Base-by-base conservation (phyloP, 2,329 filamentous ascomycete species). In the Colletotrichum liaoningense region DNA sequence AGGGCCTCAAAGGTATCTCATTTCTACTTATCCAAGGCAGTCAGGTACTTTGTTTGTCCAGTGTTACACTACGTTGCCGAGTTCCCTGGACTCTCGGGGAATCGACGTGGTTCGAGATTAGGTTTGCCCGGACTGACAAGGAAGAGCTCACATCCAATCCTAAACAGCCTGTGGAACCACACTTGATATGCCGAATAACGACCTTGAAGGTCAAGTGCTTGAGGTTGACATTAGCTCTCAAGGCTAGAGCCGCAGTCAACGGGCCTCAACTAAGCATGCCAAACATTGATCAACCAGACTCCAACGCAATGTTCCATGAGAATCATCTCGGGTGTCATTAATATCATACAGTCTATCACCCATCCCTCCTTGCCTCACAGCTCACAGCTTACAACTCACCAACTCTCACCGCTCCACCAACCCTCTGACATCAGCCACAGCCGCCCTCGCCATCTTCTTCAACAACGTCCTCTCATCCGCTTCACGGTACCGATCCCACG, bases 401-500 rank as follows among this genome's bases (percentile, higher is more conserved):
- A n/a, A n/a, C n/a, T 24, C 58, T n/a, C 19, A 81, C 67, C 79
- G 78, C 73, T 86, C 86, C 63, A 90, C 84, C 81, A 89, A 83
- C n/a, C 82, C 79, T 75, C 84, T 85, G 19, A 89, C 88, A 78
- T 91, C 89, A 12, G 78, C 85, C 19, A 98, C 95, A 0, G 92
- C 94, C 54, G 92, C 90, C 78, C 95, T 89, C 2, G 94, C 94
- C 83, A 96, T 92, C 84, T 93, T 95, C 88, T 99, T 99, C 81
- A 99, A 83, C 77, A 97, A 85, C 6, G 88, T 89, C 83, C 95
- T 93, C 86, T 95, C 93, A 76, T 98, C 95, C 2, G 93, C 93
- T 85, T 98, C 97, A 16, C 96, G 88, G 81, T 94, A 98, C 80
- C 88, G 90, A 76, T 95, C 94, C 94, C 95, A 97, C 49, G 92